Conservation (phyloP, 805 yeast genomes). For the Huiozyma sinensis region DNA sequence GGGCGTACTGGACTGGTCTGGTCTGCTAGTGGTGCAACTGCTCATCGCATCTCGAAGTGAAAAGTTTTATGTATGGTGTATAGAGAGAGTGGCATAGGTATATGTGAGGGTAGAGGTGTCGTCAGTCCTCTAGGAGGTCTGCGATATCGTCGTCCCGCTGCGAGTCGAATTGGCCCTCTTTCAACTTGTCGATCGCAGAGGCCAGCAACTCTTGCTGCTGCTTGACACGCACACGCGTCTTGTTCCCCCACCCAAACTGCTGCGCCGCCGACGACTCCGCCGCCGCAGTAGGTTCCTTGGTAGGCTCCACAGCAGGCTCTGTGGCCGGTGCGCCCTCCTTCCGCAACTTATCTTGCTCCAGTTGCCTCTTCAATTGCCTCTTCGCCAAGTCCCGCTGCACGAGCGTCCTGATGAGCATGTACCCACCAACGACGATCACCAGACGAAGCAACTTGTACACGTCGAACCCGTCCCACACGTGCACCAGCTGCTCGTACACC, state of each 20-base stretch:
- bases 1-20: background rate
- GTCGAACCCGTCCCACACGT: slow-evolving; percentile 5
- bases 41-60: background rate
- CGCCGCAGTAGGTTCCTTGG: slow-evolving; percentile 13
- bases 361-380: slow-evolving; percentile 43
- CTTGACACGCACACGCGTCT: slow-evolving; percentile 51
- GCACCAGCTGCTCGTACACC: background rate
- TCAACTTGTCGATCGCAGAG: slow-evolving; percentile 34
- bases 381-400: slow-evolving; percentile 47
- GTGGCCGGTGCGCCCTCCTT: slow-evolving; percentile 29
- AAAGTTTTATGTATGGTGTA: background rate
- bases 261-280: slow-evolving; percentile 20
- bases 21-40: too few relatives aligned
- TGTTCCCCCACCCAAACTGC: slow-evolving; percentile 71
- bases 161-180: slow-evolving; percentile 29
- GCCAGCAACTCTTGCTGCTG: slow-evolving; percentile 45
- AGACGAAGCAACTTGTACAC: slow-evolving; percentile 15
- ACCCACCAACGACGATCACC: slow-evolving; percentile 49
- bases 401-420: slow-evolving; percentile 46
- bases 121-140: slow-evolving; percentile 51
- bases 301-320: slow-evolving; percentile 20
- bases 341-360: slow-evolving; percentile 16
- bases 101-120: background rate
- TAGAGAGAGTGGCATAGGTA: background rate
- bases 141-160: slow-evolving; percentile 60